Evolutionary conservation across 352 stramenopile genomes (phyloP).

Genomic region (Globisporangium viniferum): DNA sequence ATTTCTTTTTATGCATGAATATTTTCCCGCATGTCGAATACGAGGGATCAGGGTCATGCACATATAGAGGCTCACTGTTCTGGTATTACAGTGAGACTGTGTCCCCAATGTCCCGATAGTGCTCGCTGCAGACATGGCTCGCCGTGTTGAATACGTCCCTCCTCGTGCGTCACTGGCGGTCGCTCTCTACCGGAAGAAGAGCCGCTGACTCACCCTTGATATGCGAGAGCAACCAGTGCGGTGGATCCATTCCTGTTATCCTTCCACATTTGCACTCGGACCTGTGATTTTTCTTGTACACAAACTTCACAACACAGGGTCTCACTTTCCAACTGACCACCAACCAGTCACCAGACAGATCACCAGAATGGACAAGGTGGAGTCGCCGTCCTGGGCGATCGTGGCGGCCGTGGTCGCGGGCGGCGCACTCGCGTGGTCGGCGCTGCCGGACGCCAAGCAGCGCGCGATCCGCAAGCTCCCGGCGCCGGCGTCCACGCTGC

Average conservation of each 20-base stretch:
- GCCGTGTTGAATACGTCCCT: too few relatives aligned
- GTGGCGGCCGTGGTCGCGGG: slow-evolving; percentile 6
- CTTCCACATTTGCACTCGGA: neutral
- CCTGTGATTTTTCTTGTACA: neutral
- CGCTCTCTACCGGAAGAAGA: neutral
- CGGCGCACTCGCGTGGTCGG: slow-evolving; percentile 6
- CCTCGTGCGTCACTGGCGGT: neutral
- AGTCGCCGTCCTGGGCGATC: neutral
- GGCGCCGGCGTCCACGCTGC: slow-evolving; percentile 31
- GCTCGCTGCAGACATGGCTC: too few relatives aligned
- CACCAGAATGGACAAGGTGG: neutral
- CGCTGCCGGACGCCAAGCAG: slow-evolving; percentile 12
- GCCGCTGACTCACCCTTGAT: neutral
- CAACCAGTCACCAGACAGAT: neutral
- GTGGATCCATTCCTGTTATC: neutral
- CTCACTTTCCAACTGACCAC: neutral
- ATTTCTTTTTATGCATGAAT: too few relatives aligned
- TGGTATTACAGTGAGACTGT: too few relatives aligned
- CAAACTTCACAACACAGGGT: neutral
- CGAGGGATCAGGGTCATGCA: too few relatives aligned
- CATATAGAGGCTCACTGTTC: too few relatives aligned
- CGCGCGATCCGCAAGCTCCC: slow-evolving; percentile 21
- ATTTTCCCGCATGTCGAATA: too few relatives aligned
- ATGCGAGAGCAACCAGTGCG: too few relatives aligned
- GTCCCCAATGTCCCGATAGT: too few relatives aligned